A percentile compares a stretch with the other conserved stretches of the same genome.
These are phyloP conservation scores for Ogataea polymorpha DNA, from an alignment of 805 yeast species.

Conservation along the genomic window DNA sequence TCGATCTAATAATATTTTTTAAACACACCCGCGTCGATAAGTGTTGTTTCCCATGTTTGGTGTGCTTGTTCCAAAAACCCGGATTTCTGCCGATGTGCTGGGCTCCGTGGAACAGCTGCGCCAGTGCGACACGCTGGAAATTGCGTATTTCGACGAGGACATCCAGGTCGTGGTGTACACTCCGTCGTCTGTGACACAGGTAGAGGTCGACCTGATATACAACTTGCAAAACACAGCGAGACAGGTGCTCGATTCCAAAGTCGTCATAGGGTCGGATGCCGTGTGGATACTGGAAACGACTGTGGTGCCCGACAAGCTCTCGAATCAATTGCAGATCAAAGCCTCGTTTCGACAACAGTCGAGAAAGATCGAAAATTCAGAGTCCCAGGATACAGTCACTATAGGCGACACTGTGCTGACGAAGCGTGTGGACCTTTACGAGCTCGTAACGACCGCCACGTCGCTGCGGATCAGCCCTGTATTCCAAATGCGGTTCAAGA, in stretches of 20 bases:
- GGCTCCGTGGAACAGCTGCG: conserved; percentile 3
- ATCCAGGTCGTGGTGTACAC: conserved; percentile 13
- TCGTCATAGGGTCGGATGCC: not conserved
- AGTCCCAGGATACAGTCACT: conserved; percentile 3
- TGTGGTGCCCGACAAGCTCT: conserved; percentile 21
- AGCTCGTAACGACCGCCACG: conserved; percentile 7
- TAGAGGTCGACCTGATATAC: conserved; percentile 13
- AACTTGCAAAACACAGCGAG: conserved; percentile 7
- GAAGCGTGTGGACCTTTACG: conserved; percentile 5
- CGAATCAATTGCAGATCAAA: conserved; percentile 14
- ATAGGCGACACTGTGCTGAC: conserved; percentile 14
- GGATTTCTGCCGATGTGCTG: not conserved
- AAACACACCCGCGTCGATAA: not conserved
- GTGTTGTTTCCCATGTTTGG: conserved; percentile 1
- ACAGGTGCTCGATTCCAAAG: not conserved
- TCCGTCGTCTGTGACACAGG: not conserved
- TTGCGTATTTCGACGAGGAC: conserved; percentile 19
- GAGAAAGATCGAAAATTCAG: conserved; percentile 11
- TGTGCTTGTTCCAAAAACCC: conserved; percentile 3
- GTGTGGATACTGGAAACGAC: conserved; percentile 19
- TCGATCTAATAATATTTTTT: not conserved
- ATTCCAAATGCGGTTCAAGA: conserved; percentile 29
- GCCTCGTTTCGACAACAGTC: conserved; percentile 18
- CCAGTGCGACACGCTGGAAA: not conserved
- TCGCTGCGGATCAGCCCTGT: conserved; percentile 23